A percentile compares a stretch with the other conserved stretches of the same genome.
Evolutionary conservation across 768 basidiomycete species (phyloP).

Genomic region (Lactarius psammicola): DNA sequence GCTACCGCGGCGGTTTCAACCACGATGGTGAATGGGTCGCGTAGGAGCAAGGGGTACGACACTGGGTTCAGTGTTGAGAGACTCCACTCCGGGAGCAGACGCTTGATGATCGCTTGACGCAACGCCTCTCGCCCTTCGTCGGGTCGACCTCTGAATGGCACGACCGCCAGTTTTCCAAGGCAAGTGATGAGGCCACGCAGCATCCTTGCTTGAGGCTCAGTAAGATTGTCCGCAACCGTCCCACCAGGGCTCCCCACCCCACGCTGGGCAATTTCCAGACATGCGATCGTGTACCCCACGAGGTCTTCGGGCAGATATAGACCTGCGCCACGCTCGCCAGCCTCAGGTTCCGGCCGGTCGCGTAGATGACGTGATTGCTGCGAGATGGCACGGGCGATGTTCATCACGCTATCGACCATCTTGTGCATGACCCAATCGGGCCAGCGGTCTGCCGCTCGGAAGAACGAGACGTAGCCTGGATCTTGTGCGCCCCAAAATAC

Average conservation of each 20-base stretch:
- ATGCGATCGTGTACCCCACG: constrained; percentile 81
- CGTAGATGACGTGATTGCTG: constrained; percentile 83
- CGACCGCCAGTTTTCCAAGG: constrained; percentile 59
- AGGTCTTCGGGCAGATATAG: constrained; percentile 92
- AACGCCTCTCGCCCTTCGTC: constrained; percentile 78
- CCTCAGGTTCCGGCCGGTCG: constrained; percentile 69
- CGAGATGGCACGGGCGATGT: constrained; percentile 73
- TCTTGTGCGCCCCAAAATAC: constrained; percentile 89
- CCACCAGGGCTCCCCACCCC: constrained; percentile 52
- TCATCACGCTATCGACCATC: constrained; percentile 87
- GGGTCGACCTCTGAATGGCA: constrained; percentile 66
- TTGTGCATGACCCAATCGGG: constrained; percentile 62
- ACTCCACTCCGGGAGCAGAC: constrained; percentile 90
- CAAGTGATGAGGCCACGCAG: constrained; percentile 73
- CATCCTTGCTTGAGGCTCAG: constrained; percentile 75
- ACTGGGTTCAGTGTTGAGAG: constrained; percentile 79
- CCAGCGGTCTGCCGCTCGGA: constrained; percentile 50
- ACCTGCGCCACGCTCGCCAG: constrained; percentile 73
- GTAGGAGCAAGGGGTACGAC: constrained; percentile 79
- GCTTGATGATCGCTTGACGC: constrained; percentile 83
- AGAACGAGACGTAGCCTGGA: constrained; percentile 56
- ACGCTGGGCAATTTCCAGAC: constrained; percentile 77
- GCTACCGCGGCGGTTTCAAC: constrained; percentile 88
- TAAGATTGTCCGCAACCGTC: constrained; percentile 68
- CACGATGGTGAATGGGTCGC: constrained; percentile 88